phyloP scores from a whole-genome alignment of 176 grass and related monocot genomes.

The Thalia dealbata region DNA sequence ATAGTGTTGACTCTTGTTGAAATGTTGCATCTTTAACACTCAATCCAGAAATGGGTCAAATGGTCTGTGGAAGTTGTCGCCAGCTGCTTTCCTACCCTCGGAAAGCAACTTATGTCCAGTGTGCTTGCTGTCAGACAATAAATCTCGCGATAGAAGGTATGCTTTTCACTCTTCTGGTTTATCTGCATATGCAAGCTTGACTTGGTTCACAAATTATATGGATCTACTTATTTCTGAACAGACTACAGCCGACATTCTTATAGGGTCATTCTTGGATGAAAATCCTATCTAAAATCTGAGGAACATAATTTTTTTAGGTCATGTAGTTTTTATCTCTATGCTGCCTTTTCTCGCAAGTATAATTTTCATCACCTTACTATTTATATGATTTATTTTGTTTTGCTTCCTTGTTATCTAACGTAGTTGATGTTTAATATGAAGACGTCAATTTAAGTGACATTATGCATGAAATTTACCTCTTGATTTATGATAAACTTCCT shows the following conservation, averaged over 20 bases:
- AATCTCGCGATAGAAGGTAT: conserved; percentile 82
- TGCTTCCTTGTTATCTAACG: not conserved
- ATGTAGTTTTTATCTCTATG: not conserved
- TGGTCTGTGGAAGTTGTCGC: conserved; percentile 66
- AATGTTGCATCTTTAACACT: conserved; percentile 1
- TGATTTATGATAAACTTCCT: not conserved
- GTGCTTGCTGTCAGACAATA: conserved; percentile 55
- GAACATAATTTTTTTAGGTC: not conserved
- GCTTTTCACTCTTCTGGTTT: conserved; percentile 8
- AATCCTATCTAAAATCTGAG: not conserved
- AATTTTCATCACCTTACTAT: not conserved
- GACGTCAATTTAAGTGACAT: too few relatives aligned
- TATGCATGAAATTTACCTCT: not conserved
- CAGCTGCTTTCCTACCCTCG: conserved; percentile 60
- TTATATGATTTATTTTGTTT: not conserved
- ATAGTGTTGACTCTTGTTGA: not conserved
- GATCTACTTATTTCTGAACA: not conserved
- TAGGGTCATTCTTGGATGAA: not conserved
- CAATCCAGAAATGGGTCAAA: conserved; percentile 73
- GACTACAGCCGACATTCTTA: not conserved
- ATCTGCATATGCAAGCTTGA: not conserved
- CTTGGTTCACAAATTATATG: not conserved
- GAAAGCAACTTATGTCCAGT: conserved; percentile 57
- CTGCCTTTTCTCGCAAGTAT: not conserved
- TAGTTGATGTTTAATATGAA: not conserved